A percentile compares a stretch with the other conserved stretches of the same genome.
These are phyloP conservation scores for Fusarium xylarioides DNA, from an alignment of 2,329 filamentous ascomycete species.

Conservation along the genomic window DNA sequence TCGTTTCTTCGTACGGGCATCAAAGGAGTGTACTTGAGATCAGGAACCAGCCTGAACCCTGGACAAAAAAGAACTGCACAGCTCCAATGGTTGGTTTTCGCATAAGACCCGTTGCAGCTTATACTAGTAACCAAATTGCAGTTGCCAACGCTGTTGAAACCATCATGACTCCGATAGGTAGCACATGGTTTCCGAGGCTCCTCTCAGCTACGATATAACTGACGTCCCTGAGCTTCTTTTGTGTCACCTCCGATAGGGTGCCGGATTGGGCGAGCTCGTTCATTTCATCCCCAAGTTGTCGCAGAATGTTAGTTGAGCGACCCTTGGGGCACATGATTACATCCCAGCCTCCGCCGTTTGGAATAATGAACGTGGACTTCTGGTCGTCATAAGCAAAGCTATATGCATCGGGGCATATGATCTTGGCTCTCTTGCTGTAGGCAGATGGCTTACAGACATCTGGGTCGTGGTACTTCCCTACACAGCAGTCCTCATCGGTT, in stretches of 20 bases:
- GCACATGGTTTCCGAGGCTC: constrained; percentile 35
- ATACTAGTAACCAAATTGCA: constrained; percentile 30
- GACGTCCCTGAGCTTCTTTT: constrained; percentile 46
- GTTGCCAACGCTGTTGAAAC: constrained; percentile 13
- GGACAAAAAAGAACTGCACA: constrained; percentile 8
- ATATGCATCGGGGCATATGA: constrained; percentile 84
- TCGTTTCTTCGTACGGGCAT: constrained; percentile 16
- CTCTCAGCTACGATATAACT: constrained; percentile 48
- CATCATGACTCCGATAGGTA: constrained; percentile 23
- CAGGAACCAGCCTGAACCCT: constrained; percentile 29
- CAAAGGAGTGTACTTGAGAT: neutral
- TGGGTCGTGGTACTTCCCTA: constrained; percentile 71
- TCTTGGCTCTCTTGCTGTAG: constrained; percentile 76
- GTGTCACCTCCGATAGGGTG: constrained; percentile 46
- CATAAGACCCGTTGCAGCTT: neutral
- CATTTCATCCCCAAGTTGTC: constrained; percentile 60
- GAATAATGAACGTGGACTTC: constrained; percentile 69
- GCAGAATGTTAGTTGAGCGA: constrained; percentile 67
- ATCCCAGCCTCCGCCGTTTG: constrained; percentile 77
- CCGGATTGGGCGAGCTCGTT: constrained; percentile 56
- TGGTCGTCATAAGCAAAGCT: constrained; percentile 74
- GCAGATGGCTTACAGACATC: constrained; percentile 70
- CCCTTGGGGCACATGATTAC: constrained; percentile 78
- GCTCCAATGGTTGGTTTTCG: neutral
- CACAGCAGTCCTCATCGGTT: constrained; percentile 76